Evolutionary conservation across 495 filamentous ascomycete genomes (phyloP), one percentile per base, ranked within the genome.

Genomic region (Daldinia vernicosa): DNA sequence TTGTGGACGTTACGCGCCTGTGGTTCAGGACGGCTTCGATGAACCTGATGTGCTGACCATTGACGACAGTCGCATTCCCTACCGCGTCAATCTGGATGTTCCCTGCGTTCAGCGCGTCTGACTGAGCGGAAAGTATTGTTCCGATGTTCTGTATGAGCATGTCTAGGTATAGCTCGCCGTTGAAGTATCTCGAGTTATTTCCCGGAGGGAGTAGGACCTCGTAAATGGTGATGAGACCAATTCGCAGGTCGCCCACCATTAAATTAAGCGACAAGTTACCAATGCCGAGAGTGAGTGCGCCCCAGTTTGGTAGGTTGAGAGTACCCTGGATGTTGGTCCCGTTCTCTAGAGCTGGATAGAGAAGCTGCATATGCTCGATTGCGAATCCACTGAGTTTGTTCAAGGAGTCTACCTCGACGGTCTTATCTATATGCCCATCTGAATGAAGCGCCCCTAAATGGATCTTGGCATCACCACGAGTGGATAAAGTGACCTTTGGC

Each of bases 191-290:
- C 9, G 77, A 79, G 71, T 86, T 86, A 71, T 84, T 83, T 7
- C 84, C 84, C 1, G 77, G 83, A 30, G 76, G 72, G 6, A 86
- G 66, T 5, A 75, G 19, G 7, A 84, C 78, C 45, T 85, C 76
- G 35, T 79, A 74, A 37, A 84, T 72, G 19, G 77, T 75, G 0
- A 82, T 78, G 9, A 80, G 72, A n/a, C 80, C 82, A 19, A 85
- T 70, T 6, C 77, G 71, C 15, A 85, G 32, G 33, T 81, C 75
- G 8, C 76, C 77, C 6, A 78, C 78, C 63, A 75, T 74, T 32
- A 84, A 60, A 58, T 85, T 80, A 11, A 86, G 71, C 0, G 83
- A 81, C 17, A 84, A 74, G 67, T 84, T 81, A n/a, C 83, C 84
- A 66, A 86, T 69, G 0, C 79, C 81, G 27, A 86, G 81, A 1